Evolutionary conservation across 1,284 basidiomycete species (phyloP).

Genomic region (Marasmius sp.): DNA sequence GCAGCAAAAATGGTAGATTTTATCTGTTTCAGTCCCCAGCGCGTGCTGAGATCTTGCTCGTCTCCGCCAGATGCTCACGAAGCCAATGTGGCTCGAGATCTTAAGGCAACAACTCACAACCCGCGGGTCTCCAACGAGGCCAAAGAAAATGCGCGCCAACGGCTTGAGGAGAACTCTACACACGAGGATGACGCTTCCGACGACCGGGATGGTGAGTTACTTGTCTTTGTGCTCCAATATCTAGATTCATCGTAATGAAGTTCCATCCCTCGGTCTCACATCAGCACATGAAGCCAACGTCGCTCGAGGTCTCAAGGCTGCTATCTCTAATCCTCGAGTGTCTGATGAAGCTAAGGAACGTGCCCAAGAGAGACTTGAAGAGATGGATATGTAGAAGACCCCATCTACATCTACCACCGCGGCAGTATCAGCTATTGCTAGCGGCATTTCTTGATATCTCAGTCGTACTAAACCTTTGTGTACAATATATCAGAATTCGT

Average conservation of each 20-base stretch:
- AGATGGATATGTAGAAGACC: background rate
- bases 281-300: slow-evolving; percentile 26
- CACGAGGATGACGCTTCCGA: no score
- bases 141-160: background rate
- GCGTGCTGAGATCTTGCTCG: background rate
- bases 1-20: background rate
- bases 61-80: background rate
- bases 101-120: slow-evolving; percentile 54
- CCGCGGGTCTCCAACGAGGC: slow-evolving; percentile 25
- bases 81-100: slow-evolving; percentile 45
- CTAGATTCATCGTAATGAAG: no score
- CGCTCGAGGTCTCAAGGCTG: slow-evolving; percentile 54
- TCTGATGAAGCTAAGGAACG: slow-evolving; percentile 47
- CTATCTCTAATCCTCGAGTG: slow-evolving; percentile 52
- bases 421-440: no score
- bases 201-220: no score
- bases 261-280: no score
- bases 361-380: slow-evolving; percentile 1
- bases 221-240: no score
- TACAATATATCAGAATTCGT: no score
- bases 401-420: no score
- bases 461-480: no score
- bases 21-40: no score
- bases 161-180: background rate
- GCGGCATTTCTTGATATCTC: no score